Evolutionary conservation across 1,284 basidiomycete species (phyloP).

Genomic region (Malassezia sympodialis): DNA sequence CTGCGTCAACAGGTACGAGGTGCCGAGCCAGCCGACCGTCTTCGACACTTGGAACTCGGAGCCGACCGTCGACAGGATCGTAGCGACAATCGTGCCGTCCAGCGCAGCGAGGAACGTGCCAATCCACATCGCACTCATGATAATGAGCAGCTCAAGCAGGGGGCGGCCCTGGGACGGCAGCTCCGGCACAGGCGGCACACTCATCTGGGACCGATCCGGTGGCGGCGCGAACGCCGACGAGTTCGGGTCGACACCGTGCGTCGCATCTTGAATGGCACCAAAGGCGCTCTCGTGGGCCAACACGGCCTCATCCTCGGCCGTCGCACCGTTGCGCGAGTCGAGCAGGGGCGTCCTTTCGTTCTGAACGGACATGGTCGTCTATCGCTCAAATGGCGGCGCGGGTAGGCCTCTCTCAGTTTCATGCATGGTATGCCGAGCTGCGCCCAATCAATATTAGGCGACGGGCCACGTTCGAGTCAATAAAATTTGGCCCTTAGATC

Average conservation of each 20-base stretch:
- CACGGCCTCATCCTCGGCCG: constrained; percentile 30
- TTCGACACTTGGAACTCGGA: constrained; percentile 44
- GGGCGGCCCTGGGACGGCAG: constrained; percentile 21
- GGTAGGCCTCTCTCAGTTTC: neutral
- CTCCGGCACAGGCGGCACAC: constrained; percentile 18
- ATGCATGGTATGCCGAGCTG: neutral
- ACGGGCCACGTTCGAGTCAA: neutral
- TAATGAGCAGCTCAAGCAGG: constrained; percentile 33
- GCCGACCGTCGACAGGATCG: constrained; percentile 38
- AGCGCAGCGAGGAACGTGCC: constrained; percentile 40
- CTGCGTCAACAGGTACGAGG: constrained; percentile 44
- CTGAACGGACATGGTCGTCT: constrained; percentile 1
- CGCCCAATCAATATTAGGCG: neutral
- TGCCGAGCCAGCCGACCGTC: constrained; percentile 43
- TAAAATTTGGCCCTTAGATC: neutral
- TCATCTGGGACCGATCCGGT: constrained; percentile 37
- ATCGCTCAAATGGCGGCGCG: neutral
- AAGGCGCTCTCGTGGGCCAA: constrained; percentile 43
- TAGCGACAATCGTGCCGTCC: constrained; percentile 45
- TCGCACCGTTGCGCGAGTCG: constrained; percentile 18
- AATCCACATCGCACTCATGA: constrained; percentile 47
- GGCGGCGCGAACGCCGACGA: constrained; percentile 42
- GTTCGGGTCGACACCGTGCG: constrained; percentile 44
- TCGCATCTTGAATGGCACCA: constrained; percentile 34
- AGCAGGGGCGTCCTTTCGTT: constrained; percentile 31